Evolutionary conservation across 495 filamentous ascomycete genomes (phyloP), one percentile per base, ranked within the genome.

Genomic region (Talaromyces adpressus): DNA sequence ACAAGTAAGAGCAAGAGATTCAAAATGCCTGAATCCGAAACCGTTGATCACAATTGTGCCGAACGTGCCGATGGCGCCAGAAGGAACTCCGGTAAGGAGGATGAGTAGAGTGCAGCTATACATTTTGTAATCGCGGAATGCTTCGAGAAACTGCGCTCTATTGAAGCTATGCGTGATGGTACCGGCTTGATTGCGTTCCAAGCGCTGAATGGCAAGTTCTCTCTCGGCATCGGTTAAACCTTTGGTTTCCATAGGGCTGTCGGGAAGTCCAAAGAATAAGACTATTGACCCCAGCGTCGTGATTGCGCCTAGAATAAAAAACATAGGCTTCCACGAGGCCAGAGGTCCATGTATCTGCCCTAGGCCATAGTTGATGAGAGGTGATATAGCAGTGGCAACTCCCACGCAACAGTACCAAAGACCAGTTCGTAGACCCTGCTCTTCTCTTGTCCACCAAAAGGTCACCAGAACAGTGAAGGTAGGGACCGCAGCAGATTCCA

Each of bases 371-470:
- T 79, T 76, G 2, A 84, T 72, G 0, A 87, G 68, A 4, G 79
- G 79, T 0, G 68, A 68, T 2, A 80, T 74, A 29, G 80, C 74
- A 57, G 79, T 79, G 3, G 77, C 79, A 9, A 76, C 67, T 2
- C 77, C 75, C 51, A 81, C 81, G 16, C 76, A 79, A 4, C 78
- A 75, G 58, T 83, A 86, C 84, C 83, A 86, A 3, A 81, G 67
- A 12, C 79, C 81, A 57, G 82, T 83, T 22, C 82, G 73, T 5
- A 82, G 67, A 3, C 79, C 75, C 54, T 84, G 82, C 47, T 85
- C 79, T 9, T 70, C 63, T 5, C 80, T 69, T 1, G 79, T 84
- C 65, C 82, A 75, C 66, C 69, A 69, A 66, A 75, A 75, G 36
- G 74, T 74, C 11, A 75, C 67, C 14, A 69, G 65, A 20, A 68